Base-by-base conservation (phyloP, 2,329 filamentous ascomycete genomes). In the Westerdykella sp. region DNA sequence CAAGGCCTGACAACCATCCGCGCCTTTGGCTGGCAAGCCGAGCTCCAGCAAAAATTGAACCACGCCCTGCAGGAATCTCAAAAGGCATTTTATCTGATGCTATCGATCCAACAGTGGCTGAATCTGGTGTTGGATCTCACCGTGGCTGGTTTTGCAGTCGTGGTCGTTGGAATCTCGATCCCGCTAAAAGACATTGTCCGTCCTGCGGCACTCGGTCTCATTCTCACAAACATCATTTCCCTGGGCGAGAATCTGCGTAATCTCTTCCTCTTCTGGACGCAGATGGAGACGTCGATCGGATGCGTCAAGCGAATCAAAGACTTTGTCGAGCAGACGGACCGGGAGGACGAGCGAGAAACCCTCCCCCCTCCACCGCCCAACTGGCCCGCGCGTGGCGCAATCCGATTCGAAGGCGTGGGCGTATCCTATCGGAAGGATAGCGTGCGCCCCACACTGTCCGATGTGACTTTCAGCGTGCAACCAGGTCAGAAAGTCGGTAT, bases 221-320 rank as follows among this genome's bases (percentile, higher is more conserved):
- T 71, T 1, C 53, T 79, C 12, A 58, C 75, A 22, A 73, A 74
- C 37, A 66, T 77, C 32, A 69, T 78, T 34, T 57, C 65, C 30
- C 74, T 79, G 55, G 75, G 70, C 46, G 60, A 69, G 25, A 68
- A 65, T 32, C 62, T 78, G 39, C 71, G 70, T 34, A 55, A 68
- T 11, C 49, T 76, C 9, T 62, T 76, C 4, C 49, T 66, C 2
- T 68, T 65, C 16, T 80, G 75, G 75, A 79, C 76, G 1, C 65
- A 67, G 15, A 59, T 80, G 31, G 77, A 80, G 49, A 79, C 75
- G 0, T 69, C 69, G 21, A 68, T 80, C 32, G 76, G 77, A 3
- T 75, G 76, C 4, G 68, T 80, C 21, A 63, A 70, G 12, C 66
- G 77, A 10, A 66, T 79, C 41, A 73, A 72, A 49, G 60, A 67